phyloP scores from a whole-genome alignment of 306 rosid species.

The Malus sylvestris region DNA sequence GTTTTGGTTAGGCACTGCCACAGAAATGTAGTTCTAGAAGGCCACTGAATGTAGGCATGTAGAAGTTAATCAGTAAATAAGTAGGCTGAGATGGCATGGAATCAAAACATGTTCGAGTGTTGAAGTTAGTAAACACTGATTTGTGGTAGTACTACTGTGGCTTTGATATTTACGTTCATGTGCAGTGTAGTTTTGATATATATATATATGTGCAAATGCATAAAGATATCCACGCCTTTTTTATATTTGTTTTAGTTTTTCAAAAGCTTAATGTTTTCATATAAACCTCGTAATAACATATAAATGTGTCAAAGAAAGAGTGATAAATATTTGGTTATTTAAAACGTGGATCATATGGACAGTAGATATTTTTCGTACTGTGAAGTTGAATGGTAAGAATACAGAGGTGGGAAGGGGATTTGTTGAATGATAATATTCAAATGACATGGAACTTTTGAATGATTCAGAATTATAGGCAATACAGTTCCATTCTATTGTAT shows the following conservation, averaged over 20 bases:
- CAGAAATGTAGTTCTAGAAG: not conserved
- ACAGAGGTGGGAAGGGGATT: not conserved
- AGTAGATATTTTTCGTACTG: not conserved
- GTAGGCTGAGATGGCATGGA: not conserved
- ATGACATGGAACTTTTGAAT: not conserved
- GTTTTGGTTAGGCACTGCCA: not conserved
- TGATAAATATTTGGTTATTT: not conserved
- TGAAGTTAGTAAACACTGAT: not conserved
- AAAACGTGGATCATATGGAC: not conserved
- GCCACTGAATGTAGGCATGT: not conserved
- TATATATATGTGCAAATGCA: not conserved
- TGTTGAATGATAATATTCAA: not conserved
- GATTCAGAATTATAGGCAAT: not conserved
- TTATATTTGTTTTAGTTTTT: too few species aligned
- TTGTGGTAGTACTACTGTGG: not conserved
- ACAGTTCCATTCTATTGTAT: not conserved
- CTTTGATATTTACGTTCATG: not conserved
- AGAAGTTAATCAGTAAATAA: not conserved
- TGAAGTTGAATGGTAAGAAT: not conserved
- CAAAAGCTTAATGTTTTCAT: not conserved
- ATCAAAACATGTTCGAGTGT: not conserved
- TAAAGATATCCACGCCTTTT: not conserved
- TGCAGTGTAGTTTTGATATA: not conserved
- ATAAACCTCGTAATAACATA: not conserved
- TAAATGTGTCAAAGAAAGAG: not conserved